Conservation (phyloP, 1,284 basidiomycete species). For the Vanrija pseudolonga region DNA sequence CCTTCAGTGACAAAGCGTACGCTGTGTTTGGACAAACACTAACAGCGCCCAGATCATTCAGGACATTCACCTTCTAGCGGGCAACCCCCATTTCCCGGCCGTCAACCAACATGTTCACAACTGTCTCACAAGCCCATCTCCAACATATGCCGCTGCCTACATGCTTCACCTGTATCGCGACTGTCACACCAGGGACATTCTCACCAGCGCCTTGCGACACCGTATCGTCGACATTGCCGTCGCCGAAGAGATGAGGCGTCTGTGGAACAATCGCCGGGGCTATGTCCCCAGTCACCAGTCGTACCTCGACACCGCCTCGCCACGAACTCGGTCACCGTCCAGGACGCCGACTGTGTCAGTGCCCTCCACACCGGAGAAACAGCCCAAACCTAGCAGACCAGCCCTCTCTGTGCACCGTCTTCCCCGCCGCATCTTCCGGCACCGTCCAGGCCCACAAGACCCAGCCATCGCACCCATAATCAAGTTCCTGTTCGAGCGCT, state of each 20-base stretch:
- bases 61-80: constrained; percentile 64
- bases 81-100: constrained; percentile 60
- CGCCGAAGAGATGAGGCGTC: constrained; percentile 24
- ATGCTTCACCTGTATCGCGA: constrained; percentile 30
- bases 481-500: constrained; percentile 35
- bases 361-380: not conserved
- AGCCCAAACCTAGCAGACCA: not conserved
- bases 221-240: constrained; percentile 32
- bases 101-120: constrained; percentile 56
- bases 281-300: constrained; percentile 1
- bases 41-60: constrained; percentile 59
- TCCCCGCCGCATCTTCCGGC: constrained; percentile 43
- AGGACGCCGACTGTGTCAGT: not conserved
- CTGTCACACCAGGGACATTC: constrained; percentile 18
- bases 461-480: constrained; percentile 44
- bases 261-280: constrained; percentile 31
- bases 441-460: not conserved
- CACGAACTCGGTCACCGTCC: not conserved
- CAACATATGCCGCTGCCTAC: constrained; percentile 29
- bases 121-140: constrained; percentile 52
- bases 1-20: not conserved
- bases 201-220: constrained; percentile 29
- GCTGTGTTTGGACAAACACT: not conserved
- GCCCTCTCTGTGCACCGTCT: constrained; percentile 24
- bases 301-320: not conserved